Evolutionary conservation across 495 filamentous ascomycete genomes (phyloP), one percentile per base, ranked within the genome.

Genomic region (Geopyxis carbonaria): DNA sequence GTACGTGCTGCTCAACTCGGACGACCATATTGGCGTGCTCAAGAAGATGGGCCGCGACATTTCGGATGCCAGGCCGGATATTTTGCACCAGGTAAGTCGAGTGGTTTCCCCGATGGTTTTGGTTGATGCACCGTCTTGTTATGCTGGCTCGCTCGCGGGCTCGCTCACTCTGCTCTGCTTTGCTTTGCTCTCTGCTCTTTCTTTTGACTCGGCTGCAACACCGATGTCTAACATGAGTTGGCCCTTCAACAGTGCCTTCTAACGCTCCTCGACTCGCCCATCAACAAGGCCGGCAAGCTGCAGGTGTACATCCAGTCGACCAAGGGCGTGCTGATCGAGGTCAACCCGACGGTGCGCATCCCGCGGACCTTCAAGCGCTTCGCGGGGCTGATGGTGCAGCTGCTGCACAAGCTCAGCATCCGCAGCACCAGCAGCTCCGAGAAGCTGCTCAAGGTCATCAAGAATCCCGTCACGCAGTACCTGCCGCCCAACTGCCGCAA

Each of bases 31-130:
- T 45, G 91, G 89, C 35, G 76, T 94, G 45, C 89, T 95, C 82
- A 78, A 91, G 55, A 97, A 94, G 69, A 94, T 93, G 87, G 91
- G 91, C 62, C 67, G 89, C 34, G 89, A 97, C 53, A 97, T 97
- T 50, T 93, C 86, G 56, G 89, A 97, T 57, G 89, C 89, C 21
- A 74, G 89, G 37, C 89, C 89, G 8, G 89, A 97, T 62, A 97
- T 97, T 40, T 87, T 91, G 14, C 89, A 97, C 57, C 89, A 95
- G 83, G 87, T 95, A 64, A 57, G 70, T 51, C 10, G n/a, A n/a
- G n/a, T n/a, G n/a, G n/a, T n/a, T n/a, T n/a, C n/a, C n/a, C n/a
- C n/a, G n/a, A n/a, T n/a, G n/a, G n/a, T n/a, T n/a, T n/a, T n/a
- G n/a, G n/a, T n/a, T n/a, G n/a, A n/a, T n/a, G n/a, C n/a, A n/a